Evolutionary conservation across 23 red algal genomes (phyloP), one percentile per base, ranked within the genome.

Genomic region (Cyanidiococcus yangmingshanensis): DNA sequence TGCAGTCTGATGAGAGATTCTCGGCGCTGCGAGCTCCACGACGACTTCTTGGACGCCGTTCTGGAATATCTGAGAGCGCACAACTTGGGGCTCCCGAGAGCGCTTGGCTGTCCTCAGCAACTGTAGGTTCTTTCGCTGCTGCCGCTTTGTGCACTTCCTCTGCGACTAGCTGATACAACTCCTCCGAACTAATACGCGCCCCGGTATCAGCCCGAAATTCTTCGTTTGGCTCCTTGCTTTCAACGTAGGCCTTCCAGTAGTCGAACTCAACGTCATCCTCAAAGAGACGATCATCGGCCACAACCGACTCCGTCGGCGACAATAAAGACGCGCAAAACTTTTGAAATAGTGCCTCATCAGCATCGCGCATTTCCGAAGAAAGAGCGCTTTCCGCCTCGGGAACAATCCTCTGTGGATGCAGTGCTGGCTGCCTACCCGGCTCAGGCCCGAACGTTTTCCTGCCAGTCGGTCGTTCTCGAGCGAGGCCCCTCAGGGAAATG

Each of bases 261-360:
- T 71, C 63, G 63, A 71, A 71, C 12, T 71, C 63, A 2, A 3
- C 63, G 27, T 71, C 63, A 71, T 71, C 63, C n/a, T 71, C 63
- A 7, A 71, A 35, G 32, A 71, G 63, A 12, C 15, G 32, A 12
- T 25, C 63, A 35, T 35, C 32, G 7, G 27, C 16, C 27, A 29
- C 32, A 35, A 29, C 63, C 63, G 32, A 7, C 7, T 12, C 32
- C 15, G 21, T 3, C 3, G 21, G n/a, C 3, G n/a, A 2, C 21
- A 25, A 12, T 29, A 71, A 29, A 7, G 63, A 71, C 63, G 63
- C 63, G 7, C 21, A 35, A 71, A 71, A 71, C 63, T 71, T 35
- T 25, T 35, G 63, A 30, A 71, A 71, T 3, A 71, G 63, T 35
- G 32, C 21, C 63, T 71, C 63, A 29, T 71, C 63, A 30, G 3